These are phyloP conservation scores for Achaetomiella virescens DNA, from an alignment of 495 filamentous ascomycete genomes.

Conservation along the genomic window DNA sequence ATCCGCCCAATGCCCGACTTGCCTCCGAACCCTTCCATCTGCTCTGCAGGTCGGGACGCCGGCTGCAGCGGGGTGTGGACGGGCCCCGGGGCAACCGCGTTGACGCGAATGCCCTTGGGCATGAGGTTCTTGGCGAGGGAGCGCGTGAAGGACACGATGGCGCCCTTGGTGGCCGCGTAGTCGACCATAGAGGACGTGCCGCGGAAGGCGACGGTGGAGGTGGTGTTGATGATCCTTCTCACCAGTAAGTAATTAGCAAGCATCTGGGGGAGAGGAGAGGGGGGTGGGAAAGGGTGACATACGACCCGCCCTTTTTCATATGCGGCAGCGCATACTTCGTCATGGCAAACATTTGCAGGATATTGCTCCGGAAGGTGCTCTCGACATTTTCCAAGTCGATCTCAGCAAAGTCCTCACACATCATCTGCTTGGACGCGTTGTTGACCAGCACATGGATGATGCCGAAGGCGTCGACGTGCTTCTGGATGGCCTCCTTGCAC, in stretches of 20 bases:
- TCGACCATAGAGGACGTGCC: conserved; percentile 51
- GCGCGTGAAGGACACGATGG: conserved; percentile 54
- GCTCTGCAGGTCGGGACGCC: conserved; percentile 43
- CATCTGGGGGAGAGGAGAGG: neutral
- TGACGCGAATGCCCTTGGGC: conserved; percentile 57
- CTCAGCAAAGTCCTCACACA: conserved; percentile 45
- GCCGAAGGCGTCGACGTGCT: conserved; percentile 46
- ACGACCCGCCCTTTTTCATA: conserved; percentile 47
- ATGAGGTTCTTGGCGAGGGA: conserved; percentile 49
- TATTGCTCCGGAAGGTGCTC: conserved; percentile 52
- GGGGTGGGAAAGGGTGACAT: neutral
- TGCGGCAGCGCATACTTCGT: conserved; percentile 54
- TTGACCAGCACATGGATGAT: conserved; percentile 54
- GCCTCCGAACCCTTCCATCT: conserved; percentile 50
- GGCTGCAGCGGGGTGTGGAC: conserved; percentile 57
- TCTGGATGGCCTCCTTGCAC: conserved; percentile 44
- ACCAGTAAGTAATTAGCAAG: conserved; percentile 12
- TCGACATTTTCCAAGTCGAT: conserved; percentile 46
- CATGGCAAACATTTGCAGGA: conserved; percentile 57
- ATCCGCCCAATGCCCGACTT: conserved; percentile 43
- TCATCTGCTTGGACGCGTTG: conserved; percentile 54
- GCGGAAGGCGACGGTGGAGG: conserved; percentile 49
- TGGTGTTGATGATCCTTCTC: conserved; percentile 60
- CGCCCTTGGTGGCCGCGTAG: conserved; percentile 58
- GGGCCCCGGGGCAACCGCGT: conserved; percentile 55